Conservation (phyloP, 139 green algal genomes). For the Axilococcus clingmanii region DNA sequence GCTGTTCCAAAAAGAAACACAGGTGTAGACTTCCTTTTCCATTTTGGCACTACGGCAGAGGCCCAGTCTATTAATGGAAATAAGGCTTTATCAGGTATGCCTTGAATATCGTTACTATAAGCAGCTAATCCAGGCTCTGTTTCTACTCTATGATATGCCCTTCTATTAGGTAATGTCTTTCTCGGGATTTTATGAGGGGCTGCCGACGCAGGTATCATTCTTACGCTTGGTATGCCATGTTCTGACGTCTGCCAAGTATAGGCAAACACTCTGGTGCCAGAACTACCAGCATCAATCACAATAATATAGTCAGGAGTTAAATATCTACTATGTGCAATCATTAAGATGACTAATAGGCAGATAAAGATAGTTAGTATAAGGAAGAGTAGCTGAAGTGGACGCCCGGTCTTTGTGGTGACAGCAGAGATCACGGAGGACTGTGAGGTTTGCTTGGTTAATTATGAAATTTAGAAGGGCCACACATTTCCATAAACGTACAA, state of each 20-base stretch:
- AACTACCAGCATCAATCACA: constrained; percentile 58
- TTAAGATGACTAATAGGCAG: too few species aligned
- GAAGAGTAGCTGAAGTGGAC: too few species aligned
- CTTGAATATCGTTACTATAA: constrained; percentile 26
- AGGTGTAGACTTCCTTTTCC: constrained; percentile 26
- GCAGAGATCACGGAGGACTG: too few species aligned
- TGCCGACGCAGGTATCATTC: constrained; percentile 7
- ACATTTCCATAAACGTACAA: too few species aligned
- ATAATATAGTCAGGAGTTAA: constrained; percentile 25
- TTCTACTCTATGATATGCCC: constrained; percentile 76
- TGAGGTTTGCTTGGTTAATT: too few species aligned
- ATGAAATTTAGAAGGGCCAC: too few species aligned
- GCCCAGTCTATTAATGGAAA: constrained; percentile 74
- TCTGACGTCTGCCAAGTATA: neutral
- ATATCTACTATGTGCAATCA: too few species aligned
- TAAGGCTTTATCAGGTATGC: constrained; percentile 19
- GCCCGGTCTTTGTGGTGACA: too few species aligned
- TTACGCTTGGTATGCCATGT: constrained; percentile 3
- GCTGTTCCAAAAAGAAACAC: constrained; percentile 70
- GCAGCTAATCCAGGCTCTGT: constrained; percentile 73
- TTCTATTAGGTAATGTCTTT: constrained; percentile 10
- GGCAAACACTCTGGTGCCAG: constrained; percentile 53
- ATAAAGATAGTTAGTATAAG: too few species aligned
- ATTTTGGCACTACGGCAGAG: constrained; percentile 48
- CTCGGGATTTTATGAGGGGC: constrained; percentile 14